Percentiles rank a stretch among this genome's conserved stretches.
Conservation (phyloP, 2,329 filamentous ascomycete species). For the Fusarium buharicum region DNA sequence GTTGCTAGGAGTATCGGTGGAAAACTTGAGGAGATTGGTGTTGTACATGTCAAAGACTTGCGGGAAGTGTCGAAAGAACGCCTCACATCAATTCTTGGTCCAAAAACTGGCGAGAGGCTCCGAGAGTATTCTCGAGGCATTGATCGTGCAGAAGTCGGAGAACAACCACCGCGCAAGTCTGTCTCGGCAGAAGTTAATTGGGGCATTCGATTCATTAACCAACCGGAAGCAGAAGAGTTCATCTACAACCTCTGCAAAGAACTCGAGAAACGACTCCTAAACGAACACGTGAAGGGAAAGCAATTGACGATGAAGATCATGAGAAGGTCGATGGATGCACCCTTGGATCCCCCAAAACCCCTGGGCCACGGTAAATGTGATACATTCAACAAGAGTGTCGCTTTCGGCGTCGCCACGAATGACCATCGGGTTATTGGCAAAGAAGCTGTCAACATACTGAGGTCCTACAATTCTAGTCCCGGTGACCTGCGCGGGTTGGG, state of each 20-base stretch:
- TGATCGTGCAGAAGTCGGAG: slow-evolving; percentile 85
- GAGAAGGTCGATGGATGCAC: slow-evolving; percentile 85
- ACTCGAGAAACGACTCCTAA: slow-evolving; percentile 80
- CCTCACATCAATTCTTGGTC: slow-evolving; percentile 78
- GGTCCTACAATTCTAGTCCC: slow-evolving; percentile 83
- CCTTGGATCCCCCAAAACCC: slow-evolving; percentile 90
- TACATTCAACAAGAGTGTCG: slow-evolving; percentile 86
- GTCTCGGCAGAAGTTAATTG: slow-evolving; percentile 98
- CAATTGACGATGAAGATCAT: slow-evolving; percentile 96
- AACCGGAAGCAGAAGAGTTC: slow-evolving; percentile 94
- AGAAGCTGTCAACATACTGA: slow-evolving; percentile 86
- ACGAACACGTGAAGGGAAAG: slow-evolving; percentile 86
- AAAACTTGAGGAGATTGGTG: slow-evolving; percentile 87
- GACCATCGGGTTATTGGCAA: slow-evolving; percentile 75
- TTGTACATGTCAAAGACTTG: slow-evolving; percentile 85
- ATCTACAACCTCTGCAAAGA: slow-evolving; percentile 86
- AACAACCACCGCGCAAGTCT: slow-evolving; percentile 87
- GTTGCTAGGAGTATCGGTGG: slow-evolving; percentile 91
- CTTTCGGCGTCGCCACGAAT: slow-evolving; percentile 87
- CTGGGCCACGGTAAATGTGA: slow-evolving; percentile 96
- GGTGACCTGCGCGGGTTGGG: slow-evolving; percentile 94
- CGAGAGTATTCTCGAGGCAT: slow-evolving; percentile 92
- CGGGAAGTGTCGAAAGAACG: slow-evolving; percentile 80
- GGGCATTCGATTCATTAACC: slow-evolving; percentile 94
- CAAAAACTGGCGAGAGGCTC: slow-evolving; percentile 91